Percentiles rank a stretch among this genome's conserved stretches.
These are phyloP conservation scores for Trichoderma pleuroti DNA, from an alignment of 2,329 filamentous ascomycete genomes.

Conservation along the genomic window DNA sequence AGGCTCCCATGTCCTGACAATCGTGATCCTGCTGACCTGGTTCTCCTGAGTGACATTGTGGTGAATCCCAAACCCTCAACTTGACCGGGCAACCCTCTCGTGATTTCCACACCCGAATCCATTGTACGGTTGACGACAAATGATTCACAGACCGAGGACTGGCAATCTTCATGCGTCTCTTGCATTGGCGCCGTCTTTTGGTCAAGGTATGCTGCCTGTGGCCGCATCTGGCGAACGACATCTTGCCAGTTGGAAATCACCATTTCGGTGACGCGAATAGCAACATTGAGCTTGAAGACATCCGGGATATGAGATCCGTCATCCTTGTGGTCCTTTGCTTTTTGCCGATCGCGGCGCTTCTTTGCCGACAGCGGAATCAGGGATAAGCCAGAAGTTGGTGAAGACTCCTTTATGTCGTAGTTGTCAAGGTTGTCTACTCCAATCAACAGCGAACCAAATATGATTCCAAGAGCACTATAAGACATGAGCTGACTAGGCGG, in stretches of 20 bases:
- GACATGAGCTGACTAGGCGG: conserved; percentile 60
- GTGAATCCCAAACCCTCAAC: conserved; percentile 31
- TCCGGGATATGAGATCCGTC: conserved; percentile 29
- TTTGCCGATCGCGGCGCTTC: conserved; percentile 31
- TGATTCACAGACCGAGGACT: conserved; percentile 42
- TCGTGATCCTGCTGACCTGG: conserved; percentile 11
- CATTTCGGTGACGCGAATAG: conserved; percentile 62
- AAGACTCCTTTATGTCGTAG: conserved; percentile 47
- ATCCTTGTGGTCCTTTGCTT: conserved; percentile 20
- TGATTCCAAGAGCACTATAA: conserved; percentile 58
- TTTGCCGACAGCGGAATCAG: conserved; percentile 44
- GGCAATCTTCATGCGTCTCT: conserved; percentile 25
- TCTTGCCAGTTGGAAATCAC: conserved; percentile 63
- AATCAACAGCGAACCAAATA: conserved; percentile 63
- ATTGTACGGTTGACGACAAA: conserved; percentile 30
- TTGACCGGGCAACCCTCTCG: conserved; percentile 25
- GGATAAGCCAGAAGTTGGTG: conserved; percentile 40
- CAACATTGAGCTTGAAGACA: conserved; percentile 51
- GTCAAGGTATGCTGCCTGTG: conserved; percentile 35
- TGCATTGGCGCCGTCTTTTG: conserved; percentile 23
- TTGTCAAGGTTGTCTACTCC: conserved; percentile 51
- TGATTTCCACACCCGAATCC: conserved; percentile 12
- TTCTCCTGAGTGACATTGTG: conserved; percentile 25
- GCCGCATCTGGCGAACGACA: conserved; percentile 57
- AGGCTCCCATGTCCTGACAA: conserved; percentile 2